Percentiles rank a stretch among this genome's conserved stretches.
Conservation (phyloP, 805 yeast genomes). For the Ogataea paradorogensis region DNA sequence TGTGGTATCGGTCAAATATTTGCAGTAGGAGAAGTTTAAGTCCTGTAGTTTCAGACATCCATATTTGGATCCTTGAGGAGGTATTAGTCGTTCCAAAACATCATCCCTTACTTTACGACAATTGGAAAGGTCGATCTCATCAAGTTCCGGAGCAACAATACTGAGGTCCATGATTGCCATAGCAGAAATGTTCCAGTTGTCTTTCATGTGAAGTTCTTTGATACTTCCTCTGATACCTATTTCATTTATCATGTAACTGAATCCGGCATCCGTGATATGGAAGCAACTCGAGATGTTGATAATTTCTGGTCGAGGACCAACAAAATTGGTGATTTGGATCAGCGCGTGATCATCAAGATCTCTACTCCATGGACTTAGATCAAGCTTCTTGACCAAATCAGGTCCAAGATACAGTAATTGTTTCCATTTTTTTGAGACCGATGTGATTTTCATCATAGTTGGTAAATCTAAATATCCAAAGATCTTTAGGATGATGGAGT, state of each 20-base stretch:
- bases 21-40: constrained; percentile 68
- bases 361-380: constrained; percentile 62
- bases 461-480: constrained; percentile 55
- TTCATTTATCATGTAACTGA: constrained; percentile 66
- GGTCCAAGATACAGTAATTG: constrained; percentile 59
- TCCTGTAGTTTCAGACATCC: constrained; percentile 61
- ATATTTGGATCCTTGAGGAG: constrained; percentile 38
- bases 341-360: constrained; percentile 56
- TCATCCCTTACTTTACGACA: constrained; percentile 72
- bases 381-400: constrained; percentile 48
- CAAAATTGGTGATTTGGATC: constrained; percentile 61
- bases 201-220: constrained; percentile 53
- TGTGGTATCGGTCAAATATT: constrained; percentile 65
- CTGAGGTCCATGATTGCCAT: constrained; percentile 81
- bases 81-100: constrained; percentile 66
- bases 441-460: constrained; percentile 55
- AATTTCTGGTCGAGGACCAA: constrained; percentile 59
- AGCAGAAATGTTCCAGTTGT: constrained; percentile 75
- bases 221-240: constrained; percentile 65
- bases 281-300: constrained; percentile 71
- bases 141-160: constrained; percentile 57
- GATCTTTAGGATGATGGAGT: constrained; percentile 50
- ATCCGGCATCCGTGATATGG: constrained; percentile 75
- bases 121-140: constrained; percentile 63
- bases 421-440: constrained; percentile 66